Evolutionary conservation across 257 asterid genomes (phyloP).

Genomic region (Nicotiana attenuata): DNA sequence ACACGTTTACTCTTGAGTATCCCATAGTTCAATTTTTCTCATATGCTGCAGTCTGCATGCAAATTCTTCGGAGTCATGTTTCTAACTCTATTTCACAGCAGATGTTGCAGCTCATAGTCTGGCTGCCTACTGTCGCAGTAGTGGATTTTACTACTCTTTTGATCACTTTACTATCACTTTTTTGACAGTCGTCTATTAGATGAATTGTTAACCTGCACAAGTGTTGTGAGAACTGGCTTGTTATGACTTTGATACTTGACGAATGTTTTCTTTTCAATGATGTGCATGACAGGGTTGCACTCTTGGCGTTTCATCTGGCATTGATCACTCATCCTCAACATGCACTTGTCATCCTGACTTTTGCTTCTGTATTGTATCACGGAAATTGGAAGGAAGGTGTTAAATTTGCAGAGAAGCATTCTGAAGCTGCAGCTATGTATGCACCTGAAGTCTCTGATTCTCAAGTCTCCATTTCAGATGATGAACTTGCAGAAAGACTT

Average conservation of each 20-base stretch:
- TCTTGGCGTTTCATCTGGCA: constrained; percentile 69
- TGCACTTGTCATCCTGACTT: constrained; percentile 58
- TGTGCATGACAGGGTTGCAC: constrained; percentile 59
- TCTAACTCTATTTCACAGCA: background rate
- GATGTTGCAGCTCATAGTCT: background rate
- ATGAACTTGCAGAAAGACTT: constrained; percentile 61
- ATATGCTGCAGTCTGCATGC: background rate
- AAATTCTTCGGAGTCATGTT: background rate
- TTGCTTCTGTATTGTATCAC: constrained; percentile 69
- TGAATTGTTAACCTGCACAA: background rate
- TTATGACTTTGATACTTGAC: background rate
- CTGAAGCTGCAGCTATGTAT: constrained; percentile 32
- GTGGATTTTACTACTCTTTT: background rate
- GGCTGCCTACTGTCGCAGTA: background rate
- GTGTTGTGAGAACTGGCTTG: background rate
- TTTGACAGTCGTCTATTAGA: background rate
- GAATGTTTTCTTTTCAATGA: background rate
- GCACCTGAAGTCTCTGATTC: constrained; percentile 57
- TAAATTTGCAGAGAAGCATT: constrained; percentile 54
- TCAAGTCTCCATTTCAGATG: constrained; percentile 41
- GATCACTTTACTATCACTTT: background rate
- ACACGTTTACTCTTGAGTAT: background rate
- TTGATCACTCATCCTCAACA: constrained; percentile 58
- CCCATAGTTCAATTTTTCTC: background rate
- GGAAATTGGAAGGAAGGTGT: constrained; percentile 61